A percentile compares a stretch with the other conserved stretches of the same genome.
Conservation (phyloP, 768 basidiomycete species). For the Termitomyces sp. region DNA sequence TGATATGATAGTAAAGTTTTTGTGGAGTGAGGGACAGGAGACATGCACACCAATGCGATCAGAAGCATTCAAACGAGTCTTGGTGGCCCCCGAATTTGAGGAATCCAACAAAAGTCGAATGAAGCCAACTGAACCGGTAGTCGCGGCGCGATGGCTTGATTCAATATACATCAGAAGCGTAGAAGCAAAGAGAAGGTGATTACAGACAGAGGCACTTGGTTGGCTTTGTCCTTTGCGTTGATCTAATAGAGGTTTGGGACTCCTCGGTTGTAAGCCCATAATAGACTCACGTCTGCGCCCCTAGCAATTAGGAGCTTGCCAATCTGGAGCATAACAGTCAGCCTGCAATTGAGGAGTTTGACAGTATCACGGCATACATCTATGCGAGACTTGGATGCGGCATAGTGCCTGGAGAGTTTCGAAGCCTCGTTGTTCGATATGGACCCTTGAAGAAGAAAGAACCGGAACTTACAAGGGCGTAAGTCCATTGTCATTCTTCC, state of each 20-base stretch:
- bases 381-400: conserved; percentile 85
- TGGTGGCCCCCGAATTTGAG: conserved; percentile 57
- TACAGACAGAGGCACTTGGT: conserved; percentile 82
- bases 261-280: conserved; percentile 24
- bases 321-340: conserved; percentile 52
- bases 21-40: conserved; percentile 11
- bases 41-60: conserved; percentile 63
- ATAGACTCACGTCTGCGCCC: conserved; percentile 80
- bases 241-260: conserved; percentile 50
- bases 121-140: conserved; percentile 90
- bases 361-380: conserved; percentile 47
- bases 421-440: conserved; percentile 13
- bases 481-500: conserved; percentile 75
- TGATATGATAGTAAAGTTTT: conserved; percentile 20
- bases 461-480: conserved; percentile 64
- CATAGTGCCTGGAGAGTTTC: conserved; percentile 66
- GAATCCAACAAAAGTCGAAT: conserved; percentile 81
- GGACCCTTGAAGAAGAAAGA: conserved; percentile 6
- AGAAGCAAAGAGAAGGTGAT: conserved; percentile 16
- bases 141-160: conserved; percentile 87
- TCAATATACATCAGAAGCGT: conserved; percentile 12
- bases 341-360: conserved; percentile 17
- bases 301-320: conserved; percentile 78
- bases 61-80: conserved; percentile 80
- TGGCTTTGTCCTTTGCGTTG: conserved; percentile 91